Percentiles rank a stretch among this genome's conserved stretches.
Evolutionary conservation across 2,329 filamentous ascomycete genomes (phyloP).

Genomic region (Pseudogymnoascus sp.): DNA sequence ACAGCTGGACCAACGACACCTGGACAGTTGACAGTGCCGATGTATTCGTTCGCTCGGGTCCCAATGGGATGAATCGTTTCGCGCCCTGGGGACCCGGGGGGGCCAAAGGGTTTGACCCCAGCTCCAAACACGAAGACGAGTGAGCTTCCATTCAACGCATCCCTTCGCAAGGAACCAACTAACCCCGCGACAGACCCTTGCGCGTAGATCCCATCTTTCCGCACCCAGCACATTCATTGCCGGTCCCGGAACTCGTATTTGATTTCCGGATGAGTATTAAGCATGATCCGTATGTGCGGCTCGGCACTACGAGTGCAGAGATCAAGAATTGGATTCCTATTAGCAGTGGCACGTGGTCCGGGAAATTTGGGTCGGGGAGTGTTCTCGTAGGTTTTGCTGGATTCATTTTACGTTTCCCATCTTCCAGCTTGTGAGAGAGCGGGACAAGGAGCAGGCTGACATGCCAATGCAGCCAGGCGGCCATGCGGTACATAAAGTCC

Average conservation of each 20-base stretch:
- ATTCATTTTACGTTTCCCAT: neutral
- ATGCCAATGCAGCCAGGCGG: conserved; percentile 27
- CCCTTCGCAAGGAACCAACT: neutral
- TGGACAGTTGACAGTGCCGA: neutral
- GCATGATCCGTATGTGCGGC: conserved; percentile 37
- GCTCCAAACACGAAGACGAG: neutral
- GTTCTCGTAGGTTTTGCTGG: conserved; percentile 29
- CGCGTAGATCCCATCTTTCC: conserved; percentile 15
- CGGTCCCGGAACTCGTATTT: conserved; percentile 40
- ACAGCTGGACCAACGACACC: neutral
- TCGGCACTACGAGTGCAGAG: conserved; percentile 36
- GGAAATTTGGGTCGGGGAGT: conserved; percentile 42
- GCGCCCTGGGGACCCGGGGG: neutral
- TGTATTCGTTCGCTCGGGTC: neutral
- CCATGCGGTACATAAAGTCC: conserved; percentile 16
- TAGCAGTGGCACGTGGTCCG: conserved; percentile 41
- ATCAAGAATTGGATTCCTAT: conserved; percentile 45
- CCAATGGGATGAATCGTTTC: neutral
- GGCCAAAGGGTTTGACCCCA: neutral
- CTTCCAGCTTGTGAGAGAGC: neutral
- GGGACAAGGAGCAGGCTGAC: conserved; percentile 32
- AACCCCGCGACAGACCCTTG: neutral
- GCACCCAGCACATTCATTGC: conserved; percentile 37
- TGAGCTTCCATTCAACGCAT: neutral
- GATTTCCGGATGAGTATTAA: conserved; percentile 45